Evolutionary conservation across 768 basidiomycete species (phyloP), one percentile per base, ranked within the genome.

Genomic region (Grammothele lineata): DNA sequence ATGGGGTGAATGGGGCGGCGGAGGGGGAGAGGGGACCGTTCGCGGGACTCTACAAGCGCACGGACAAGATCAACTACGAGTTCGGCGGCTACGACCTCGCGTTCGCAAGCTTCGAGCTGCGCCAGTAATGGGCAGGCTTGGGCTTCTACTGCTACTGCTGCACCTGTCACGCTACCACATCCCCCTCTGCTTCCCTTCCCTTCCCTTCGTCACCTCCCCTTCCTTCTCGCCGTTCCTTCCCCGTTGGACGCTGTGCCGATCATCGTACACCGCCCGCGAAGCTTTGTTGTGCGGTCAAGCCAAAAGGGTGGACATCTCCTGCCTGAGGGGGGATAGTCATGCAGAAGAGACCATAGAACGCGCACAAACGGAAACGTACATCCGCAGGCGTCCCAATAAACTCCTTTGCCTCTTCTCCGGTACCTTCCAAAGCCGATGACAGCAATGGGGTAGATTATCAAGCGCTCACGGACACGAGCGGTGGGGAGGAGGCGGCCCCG

Each of bases 31-130:
- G 38, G 23, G 44, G 44, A 51, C 45, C 46, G 52, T 62, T 45
- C 56, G 55, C 55, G 59, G 54, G 66, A 58, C 34, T 61, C 12
- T 98, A 94, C 68, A 81, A 73, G 56, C 74, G 93, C 55, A 94
- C 89, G 40, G 96, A 98, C 71, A 91, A 95, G 69, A 98, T 99
- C 65, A 92, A 95, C 64, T 99, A 99, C 71, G 93, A 95, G 65
- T 92, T 97, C 63, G 88, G 89, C 37, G 92, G 85, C 43, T 93
- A 93, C 63, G 89, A 91, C 63, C 72, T 93, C 51, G 90, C 90
- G 14, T 93, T 92, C 64, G 87, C 91, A 33, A 91, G 83, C 63
- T 93, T 92, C 66, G 87, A 91, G 66, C 61, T 72, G 60, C 65
- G 66, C 18, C 8, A 8, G 30, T 32, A 15, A 32, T n/a, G n/a